Base-by-base conservation (phyloP, 805 yeast genomes). In the Isabelozyma pseudorhagii region DNA sequence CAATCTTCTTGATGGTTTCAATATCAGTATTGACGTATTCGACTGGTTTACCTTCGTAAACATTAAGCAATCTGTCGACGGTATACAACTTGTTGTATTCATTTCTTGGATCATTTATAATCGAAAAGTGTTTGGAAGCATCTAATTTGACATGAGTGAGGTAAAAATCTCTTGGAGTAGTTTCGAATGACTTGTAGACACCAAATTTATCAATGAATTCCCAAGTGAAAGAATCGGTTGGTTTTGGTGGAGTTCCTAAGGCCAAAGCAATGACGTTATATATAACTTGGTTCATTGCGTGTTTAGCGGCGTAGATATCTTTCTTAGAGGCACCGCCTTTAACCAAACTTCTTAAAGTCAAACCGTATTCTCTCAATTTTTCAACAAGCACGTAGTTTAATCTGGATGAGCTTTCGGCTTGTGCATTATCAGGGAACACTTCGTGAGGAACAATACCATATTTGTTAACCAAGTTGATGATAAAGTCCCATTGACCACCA, bases 401-500 rank as follows among this genome's bases (percentile, higher is more conserved):
- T 21, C 64, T 64, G 40, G 69, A 52, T 3, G 88, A 79, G 14
- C 86, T 72, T 40, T 82, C 80, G 27, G 82, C 74, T 46, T 80
- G 80, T 13, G 77, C 77, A 48, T 82, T 75, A 64, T 89, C 96
- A 9, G 93, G 92, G 69, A 79, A 90, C 14, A 81, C 65, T 54
- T 79, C 81, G 60, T 84, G 75, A 38, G 97, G 97, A 47, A 89
- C 87, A 47, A 87, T 62, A 28, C 96, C 96, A 59, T 89, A 90
- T 67, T 89, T 90, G 54, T 83, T 82, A 46, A 89, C 79, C 50
- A 90, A 64, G 67, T 89, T 87, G 45, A 84, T 75, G 63, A 88
- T 81, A 94, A 89, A 86, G 55, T 87, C 84, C 77, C 87, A 89
- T 68, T 89, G 96, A 47, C 97, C 96, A 57, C 97, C 96, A 62